A percentile compares a stretch with the other conserved stretches of the same genome.
Conservation (phyloP, 768 basidiomycete species). For the Hysterangium stoloniferum region DNA sequence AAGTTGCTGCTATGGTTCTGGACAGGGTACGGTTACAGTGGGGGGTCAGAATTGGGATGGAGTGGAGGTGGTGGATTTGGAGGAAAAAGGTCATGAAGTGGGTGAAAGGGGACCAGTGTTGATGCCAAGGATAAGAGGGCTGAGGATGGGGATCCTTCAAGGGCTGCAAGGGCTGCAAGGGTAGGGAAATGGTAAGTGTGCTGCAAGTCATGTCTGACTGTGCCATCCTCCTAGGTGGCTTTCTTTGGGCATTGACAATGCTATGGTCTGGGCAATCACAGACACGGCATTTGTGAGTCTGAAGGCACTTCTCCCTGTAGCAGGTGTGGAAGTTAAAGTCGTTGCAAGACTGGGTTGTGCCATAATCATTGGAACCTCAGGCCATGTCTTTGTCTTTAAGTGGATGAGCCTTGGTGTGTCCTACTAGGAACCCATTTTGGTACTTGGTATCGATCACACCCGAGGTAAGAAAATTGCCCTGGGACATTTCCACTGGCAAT, state of each 20-base stretch:
- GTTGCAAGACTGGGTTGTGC: background rate
- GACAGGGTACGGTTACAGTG: background rate
- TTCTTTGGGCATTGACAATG: background rate
- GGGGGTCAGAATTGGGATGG: conserved; percentile 11
- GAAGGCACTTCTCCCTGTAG: background rate
- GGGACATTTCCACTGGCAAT: background rate
- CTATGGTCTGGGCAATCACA: background rate
- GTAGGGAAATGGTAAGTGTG: background rate
- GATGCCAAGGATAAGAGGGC: background rate
- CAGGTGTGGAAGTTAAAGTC: background rate
- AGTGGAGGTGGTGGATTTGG: background rate
- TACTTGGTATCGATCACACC: background rate
- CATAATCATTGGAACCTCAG: background rate
- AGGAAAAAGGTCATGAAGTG: background rate
- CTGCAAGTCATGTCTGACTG: background rate
- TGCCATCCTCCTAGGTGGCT: background rate
- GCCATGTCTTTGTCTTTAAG: background rate
- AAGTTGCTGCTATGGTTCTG: background rate
- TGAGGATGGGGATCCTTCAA: background rate
- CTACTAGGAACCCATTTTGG: background rate
- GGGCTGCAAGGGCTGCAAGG: background rate
- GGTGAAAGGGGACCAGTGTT: background rate
- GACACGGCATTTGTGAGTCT: background rate
- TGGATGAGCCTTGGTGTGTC: background rate
- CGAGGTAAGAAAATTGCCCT: background rate